phyloP scores from a whole-genome alignment of 495 filamentous ascomycete genomes.

The Xylaria scruposa region DNA sequence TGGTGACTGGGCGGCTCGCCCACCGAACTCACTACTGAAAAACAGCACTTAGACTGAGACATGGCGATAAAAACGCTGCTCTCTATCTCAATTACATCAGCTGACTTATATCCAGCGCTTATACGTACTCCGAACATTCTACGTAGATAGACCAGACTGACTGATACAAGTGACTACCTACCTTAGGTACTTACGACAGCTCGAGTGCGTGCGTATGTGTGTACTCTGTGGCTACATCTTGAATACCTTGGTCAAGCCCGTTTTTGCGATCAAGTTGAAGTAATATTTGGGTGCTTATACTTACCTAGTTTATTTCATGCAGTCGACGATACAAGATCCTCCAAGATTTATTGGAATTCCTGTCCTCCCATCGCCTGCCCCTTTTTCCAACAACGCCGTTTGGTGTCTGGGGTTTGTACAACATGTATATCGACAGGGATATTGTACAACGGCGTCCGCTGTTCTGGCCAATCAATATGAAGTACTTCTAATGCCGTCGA shows the following conservation, averaged over 20 bases:
- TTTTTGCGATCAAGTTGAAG: not conserved
- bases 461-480: not conserved
- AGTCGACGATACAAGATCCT: conserved; percentile 10
- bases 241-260: not conserved
- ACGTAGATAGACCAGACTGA: not conserved
- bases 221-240: not conserved
- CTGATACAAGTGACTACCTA: not conserved
- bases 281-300: conserved; percentile 5
- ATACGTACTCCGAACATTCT: not conserved
- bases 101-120: conserved; percentile 13
- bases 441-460: not conserved
- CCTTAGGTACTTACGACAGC: not conserved
- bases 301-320: not conserved
- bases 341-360: conserved; percentile 6
- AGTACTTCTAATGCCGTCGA: not conserved
- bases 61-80: not conserved
- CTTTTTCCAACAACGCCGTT: not conserved
- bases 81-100: conserved; percentile 10
- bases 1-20: conserved; percentile 11
- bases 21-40: not conserved
- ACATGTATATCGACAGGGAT: conserved; percentile 17
- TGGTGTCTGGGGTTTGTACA: conserved; percentile 4
- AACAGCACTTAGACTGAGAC: not conserved
- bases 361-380: conserved; percentile 14
- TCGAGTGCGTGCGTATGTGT: not conserved